Percentiles rank a stretch among this genome's conserved stretches.
Conservation (phyloP, 2,329 filamentous ascomycete species). For the Hymenoscyphus infarciens region DNA sequence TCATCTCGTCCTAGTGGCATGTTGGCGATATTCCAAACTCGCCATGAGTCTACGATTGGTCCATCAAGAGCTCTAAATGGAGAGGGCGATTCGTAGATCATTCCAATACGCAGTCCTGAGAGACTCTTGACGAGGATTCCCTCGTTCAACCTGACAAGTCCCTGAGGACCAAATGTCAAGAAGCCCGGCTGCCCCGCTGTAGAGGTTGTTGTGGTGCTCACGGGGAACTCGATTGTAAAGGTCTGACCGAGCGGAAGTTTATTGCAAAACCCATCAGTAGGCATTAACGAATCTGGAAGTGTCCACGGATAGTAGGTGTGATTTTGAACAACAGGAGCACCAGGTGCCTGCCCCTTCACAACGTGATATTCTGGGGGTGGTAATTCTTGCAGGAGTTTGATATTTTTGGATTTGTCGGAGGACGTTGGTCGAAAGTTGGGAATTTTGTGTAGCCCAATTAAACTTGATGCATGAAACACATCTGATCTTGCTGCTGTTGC, state of each 20-base stretch:
- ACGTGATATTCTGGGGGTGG: neutral
- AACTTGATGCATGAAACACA: constrained; percentile 82
- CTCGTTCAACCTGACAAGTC: constrained; percentile 45
- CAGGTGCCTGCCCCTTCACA: neutral
- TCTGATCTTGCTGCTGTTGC: constrained; percentile 75
- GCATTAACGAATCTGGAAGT: constrained; percentile 70
- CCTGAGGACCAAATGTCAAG: constrained; percentile 46
- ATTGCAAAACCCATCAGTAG: constrained; percentile 71
- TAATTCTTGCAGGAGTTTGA: neutral
- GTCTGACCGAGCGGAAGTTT: constrained; percentile 68
- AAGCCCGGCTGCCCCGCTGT: constrained; percentile 35
- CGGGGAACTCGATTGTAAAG: constrained; percentile 62
- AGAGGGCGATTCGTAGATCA: constrained; percentile 59
- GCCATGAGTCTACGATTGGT: constrained; percentile 50
- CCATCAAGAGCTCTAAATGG: constrained; percentile 35
- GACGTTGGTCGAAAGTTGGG: constrained; percentile 55
- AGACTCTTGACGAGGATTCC: constrained; percentile 50
- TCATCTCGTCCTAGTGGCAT: constrained; percentile 83
- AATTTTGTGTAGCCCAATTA: constrained; percentile 77
- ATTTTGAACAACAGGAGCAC: constrained; percentile 57
- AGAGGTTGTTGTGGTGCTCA: constrained; percentile 37
- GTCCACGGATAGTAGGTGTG: constrained; percentile 94
- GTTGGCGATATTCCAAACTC: constrained; percentile 77
- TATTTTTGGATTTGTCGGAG: neutral
- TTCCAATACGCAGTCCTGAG: constrained; percentile 58